Conservation (phyloP, 495 filamentous ascomycete species). For the Astrocystis sublimbata region DNA sequence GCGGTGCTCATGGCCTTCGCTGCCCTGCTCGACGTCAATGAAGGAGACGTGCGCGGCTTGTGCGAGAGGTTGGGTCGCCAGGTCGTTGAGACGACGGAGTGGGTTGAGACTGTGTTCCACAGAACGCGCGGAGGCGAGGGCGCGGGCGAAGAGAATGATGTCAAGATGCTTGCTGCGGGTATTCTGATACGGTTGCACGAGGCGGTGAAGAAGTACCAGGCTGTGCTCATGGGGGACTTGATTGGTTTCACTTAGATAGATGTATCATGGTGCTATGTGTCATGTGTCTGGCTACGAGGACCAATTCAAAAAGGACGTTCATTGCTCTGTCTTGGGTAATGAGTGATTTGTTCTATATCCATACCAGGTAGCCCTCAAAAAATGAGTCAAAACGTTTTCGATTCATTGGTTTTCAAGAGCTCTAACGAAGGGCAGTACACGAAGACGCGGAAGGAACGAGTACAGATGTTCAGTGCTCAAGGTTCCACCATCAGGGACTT, state of each 20-base stretch:
- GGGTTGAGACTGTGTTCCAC: conserved; percentile 45
- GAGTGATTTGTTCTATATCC: no score
- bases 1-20: conserved; percentile 78
- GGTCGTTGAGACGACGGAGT: conserved; percentile 58
- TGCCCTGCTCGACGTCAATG: conserved; percentile 82
- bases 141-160: conserved; percentile 59
- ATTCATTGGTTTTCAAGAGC: no score
- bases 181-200: conserved; percentile 77
- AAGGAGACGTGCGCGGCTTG: conserved; percentile 69
- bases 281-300: background rate
- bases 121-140: conserved; percentile 45
- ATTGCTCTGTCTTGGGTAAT: background rate
- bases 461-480: no score
- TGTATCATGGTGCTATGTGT: no score
- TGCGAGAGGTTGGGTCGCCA: conserved; percentile 61
- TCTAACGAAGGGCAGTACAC: no score
- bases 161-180: conserved; percentile 75
- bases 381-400: no score
- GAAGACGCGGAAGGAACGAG: no score
- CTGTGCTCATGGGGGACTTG: conserved; percentile 61
- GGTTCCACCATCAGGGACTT: no score
- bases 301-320: background rate
- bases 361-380: no score
- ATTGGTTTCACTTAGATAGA: conserved; percentile 44
- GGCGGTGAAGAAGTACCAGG: conserved; percentile 78